Evolutionary conservation across 352 stramenopile species (phyloP).

Genomic region (Globisporangium uncinulatum): DNA sequence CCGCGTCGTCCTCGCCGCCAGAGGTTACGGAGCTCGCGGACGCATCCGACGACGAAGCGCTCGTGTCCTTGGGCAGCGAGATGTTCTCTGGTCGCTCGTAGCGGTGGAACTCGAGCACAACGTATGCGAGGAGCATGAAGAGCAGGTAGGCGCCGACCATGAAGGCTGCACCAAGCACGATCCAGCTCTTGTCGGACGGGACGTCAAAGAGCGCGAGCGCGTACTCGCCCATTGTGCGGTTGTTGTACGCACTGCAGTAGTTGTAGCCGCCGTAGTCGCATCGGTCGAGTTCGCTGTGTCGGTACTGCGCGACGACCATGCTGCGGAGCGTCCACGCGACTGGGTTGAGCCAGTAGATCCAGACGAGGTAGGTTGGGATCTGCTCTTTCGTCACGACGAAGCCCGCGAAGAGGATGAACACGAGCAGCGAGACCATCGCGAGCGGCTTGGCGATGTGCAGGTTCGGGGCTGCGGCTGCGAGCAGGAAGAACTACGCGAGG

Average conservation of each 20-base stretch:
- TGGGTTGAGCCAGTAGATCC: slow-evolving; percentile 74
- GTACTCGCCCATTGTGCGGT: slow-evolving; percentile 42
- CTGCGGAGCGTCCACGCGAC: slow-evolving; percentile 46
- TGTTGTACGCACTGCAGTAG: slow-evolving; percentile 34
- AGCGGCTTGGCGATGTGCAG: slow-evolving; percentile 53
- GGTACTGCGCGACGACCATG: slow-evolving; percentile 44
- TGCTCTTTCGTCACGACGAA: slow-evolving; percentile 50
- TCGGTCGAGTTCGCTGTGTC: slow-evolving; percentile 23
- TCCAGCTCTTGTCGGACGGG: slow-evolving; percentile 34
- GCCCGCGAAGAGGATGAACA: slow-evolving; percentile 66
- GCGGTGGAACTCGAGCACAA: slow-evolving; percentile 54
- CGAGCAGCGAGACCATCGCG: slow-evolving; percentile 41
- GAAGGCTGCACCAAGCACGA: slow-evolving; percentile 36
- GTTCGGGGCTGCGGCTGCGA: slow-evolving; percentile 31
- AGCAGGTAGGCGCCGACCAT: slow-evolving; percentile 38
- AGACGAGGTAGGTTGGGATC: slow-evolving; percentile 52
- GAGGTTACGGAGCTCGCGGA: slow-evolving; percentile 6
- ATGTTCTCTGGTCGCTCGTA: slow-evolving; percentile 56
- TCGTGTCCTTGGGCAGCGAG: slow-evolving; percentile 19
- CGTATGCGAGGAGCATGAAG: slow-evolving; percentile 45
- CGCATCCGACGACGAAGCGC: background rate
- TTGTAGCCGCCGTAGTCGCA: slow-evolving; percentile 32
- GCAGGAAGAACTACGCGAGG: slow-evolving; percentile 44
- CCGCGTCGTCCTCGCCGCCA: background rate
- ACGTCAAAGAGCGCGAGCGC: slow-evolving; percentile 43